A percentile compares a stretch with the other conserved stretches of the same genome.
phyloP scores from a whole-genome alignment of 176 grass and related monocot species.

The Saccharum spontaneum region DNA sequence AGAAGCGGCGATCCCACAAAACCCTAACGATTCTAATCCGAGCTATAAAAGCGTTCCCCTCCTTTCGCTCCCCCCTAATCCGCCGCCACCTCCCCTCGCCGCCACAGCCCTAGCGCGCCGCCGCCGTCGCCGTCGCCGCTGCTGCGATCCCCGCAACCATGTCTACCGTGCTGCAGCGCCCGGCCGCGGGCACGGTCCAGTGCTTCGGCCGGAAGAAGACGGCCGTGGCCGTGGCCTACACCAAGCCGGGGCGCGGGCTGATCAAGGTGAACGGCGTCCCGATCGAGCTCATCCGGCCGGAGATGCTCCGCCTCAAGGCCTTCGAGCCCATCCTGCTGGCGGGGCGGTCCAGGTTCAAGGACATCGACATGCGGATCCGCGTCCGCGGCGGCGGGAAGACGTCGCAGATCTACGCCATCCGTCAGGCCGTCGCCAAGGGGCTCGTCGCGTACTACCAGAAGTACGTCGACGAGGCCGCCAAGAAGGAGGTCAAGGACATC shows the following conservation, averaged over 20 bases:
- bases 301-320: constrained; percentile 76
- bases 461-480: constrained; percentile 78
- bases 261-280: constrained; percentile 85
- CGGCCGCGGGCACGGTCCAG: constrained; percentile 51
- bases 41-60: neutral
- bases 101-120: constrained; percentile 4
- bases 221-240: constrained; percentile 75
- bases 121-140: neutral
- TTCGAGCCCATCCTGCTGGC: constrained; percentile 78
- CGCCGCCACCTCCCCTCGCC: neutral
- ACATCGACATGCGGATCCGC: constrained; percentile 88
- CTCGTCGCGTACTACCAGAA: constrained; percentile 82
- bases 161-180: constrained; percentile 34
- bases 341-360: constrained; percentile 59
- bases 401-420: constrained; percentile 82
- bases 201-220: constrained; percentile 93
- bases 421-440: constrained; percentile 79
- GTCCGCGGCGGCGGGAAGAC: constrained; percentile 77
- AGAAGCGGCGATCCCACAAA: neutral
- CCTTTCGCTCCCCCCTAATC: neutral
- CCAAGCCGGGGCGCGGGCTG: constrained; percentile 72
- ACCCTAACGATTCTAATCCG: constrained; percentile 24
- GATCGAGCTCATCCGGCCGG: constrained; percentile 77
- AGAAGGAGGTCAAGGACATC: constrained; percentile 91
- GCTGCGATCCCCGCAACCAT: constrained; percentile 25